These are phyloP conservation scores for Eucalyptus lansdowneana DNA, from an alignment of 345 rosid genomes.

Conservation along the genomic window DNA sequence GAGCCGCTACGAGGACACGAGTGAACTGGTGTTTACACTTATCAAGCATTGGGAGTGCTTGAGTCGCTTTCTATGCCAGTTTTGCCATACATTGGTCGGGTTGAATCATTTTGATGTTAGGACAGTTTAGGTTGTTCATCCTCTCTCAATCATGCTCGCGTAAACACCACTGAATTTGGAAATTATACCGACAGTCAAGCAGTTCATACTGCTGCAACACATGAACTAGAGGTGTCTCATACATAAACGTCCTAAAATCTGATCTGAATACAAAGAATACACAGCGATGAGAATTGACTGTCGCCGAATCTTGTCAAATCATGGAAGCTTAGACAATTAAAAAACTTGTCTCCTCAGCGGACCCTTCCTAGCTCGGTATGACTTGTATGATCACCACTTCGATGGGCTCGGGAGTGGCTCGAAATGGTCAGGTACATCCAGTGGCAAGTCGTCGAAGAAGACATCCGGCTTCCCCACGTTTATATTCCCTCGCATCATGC, in stretches of 20 bases:
- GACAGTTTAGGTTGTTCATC: background rate
- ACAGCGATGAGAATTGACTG: background rate
- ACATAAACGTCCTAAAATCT: background rate
- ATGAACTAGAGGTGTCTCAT: background rate
- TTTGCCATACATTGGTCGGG: background rate
- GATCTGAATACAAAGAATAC: background rate
- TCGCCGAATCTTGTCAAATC: background rate
- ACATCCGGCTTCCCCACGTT: conserved; percentile 10
- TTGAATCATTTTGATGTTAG: background rate
- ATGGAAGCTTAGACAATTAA: background rate
- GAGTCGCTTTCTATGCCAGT: background rate
- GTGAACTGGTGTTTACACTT: background rate
- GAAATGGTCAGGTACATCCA: conserved; percentile 59
- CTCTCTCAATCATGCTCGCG: background rate
- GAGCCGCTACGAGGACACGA: background rate
- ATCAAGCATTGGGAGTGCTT: background rate
- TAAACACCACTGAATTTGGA: background rate
- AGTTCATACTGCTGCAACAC: background rate
- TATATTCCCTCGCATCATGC: conserved; percentile 1
- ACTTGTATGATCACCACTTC: background rate
- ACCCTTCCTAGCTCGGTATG: background rate
- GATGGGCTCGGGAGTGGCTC: conserved; percentile 45
- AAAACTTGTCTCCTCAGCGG: background rate
- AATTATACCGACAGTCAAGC: background rate
- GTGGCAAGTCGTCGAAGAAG: conserved; percentile 68